Base-by-base conservation (phyloP, 2,329 filamentous ascomycete genomes). In the Aspergillus cejpii region DNA sequence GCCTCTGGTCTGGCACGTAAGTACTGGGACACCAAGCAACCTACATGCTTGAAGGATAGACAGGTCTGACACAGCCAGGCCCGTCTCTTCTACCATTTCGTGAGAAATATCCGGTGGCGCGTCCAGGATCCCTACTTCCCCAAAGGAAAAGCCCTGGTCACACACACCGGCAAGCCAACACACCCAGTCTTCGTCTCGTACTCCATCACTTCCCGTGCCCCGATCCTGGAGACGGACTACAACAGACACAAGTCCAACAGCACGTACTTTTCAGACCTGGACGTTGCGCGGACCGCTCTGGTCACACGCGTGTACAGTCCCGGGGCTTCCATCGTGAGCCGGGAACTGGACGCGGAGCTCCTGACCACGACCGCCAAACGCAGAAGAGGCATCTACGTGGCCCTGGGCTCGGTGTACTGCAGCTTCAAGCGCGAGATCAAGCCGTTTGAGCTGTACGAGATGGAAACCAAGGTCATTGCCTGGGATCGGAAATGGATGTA, bases 401-500 rank as follows among this genome's bases (percentile, higher is more conserved):
- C 83, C 50, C 76, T 91, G 1, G 86, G 86, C 11, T 81, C 81
- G 41, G 85, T 88, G 14, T 77, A 79, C 59, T 87, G 84, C 68
- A 80, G 74, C 53, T 91, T 90, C 69, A 81, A 82, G 65, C 72
- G 75, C 39, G 86, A 91, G 71, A 85, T 91, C 50, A 76, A 77
- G 44, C 79, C 83, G 0, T 84, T 81, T 58, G 74, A 81, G 60
- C 65, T 68, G 11, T 91, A 84, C 65, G 84, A 90, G 71, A 79
- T 89, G 67, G 86, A 84, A 77, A 81, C 75, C 24, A 76, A 82
- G 33, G 63, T 91, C 11, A 72, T 89, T 15, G 70, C 73, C 49
- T 91, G 86, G 86, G 86, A 91, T 66, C 75, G 81, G 56, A 91
- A 91, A 68, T 91, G 86, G 86, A 59, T 89, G 47, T 89, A 87